phyloP scores from a whole-genome alignment of 2,329 filamentous ascomycete species.

The Fusarium sp. region DNA sequence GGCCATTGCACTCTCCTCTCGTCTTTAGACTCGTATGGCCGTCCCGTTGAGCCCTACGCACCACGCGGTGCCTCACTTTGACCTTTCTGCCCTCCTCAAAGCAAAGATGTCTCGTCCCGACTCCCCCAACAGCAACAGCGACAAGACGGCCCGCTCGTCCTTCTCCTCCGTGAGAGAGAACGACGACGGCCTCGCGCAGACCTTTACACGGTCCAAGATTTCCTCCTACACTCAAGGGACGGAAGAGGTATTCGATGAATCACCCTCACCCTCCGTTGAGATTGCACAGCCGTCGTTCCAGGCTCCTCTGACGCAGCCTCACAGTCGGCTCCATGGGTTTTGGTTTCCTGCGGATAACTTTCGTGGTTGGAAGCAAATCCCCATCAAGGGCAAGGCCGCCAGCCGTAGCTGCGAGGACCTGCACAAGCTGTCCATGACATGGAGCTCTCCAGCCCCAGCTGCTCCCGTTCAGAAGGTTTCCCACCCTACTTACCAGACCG shows the following conservation, averaged over 20 bases:
- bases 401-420: slow-evolving; percentile 73
- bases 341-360: slow-evolving; percentile 70
- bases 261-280: slow-evolving; percentile 55
- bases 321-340: slow-evolving; percentile 68
- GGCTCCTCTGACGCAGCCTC: slow-evolving; percentile 65
- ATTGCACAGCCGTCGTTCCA: slow-evolving; percentile 60
- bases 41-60: slow-evolving; percentile 47
- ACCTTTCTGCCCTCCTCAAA: slow-evolving; percentile 50
- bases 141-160: slow-evolving; percentile 62
- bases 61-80: slow-evolving; percentile 52
- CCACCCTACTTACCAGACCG: slow-evolving; percentile 51
- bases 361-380: slow-evolving; percentile 72
- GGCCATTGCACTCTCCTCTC: slow-evolving; percentile 29
- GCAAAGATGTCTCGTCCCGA: slow-evolving; percentile 53
- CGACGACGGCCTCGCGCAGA: slow-evolving; percentile 69
- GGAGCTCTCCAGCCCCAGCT: slow-evolving; percentile 57
- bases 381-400: slow-evolving; percentile 67
- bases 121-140: slow-evolving; percentile 50
- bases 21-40: slow-evolving; percentile 46
- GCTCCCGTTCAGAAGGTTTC: slow-evolving; percentile 44
- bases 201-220: slow-evolving; percentile 72
- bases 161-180: slow-evolving; percentile 73
- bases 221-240: slow-evolving; percentile 65
- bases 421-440: slow-evolving; percentile 65
- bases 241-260: slow-evolving; percentile 65